Percentiles rank a stretch among this genome's conserved stretches.
phyloP scores from a whole-genome alignment of 2,329 filamentous ascomycete genomes.

The Cytospora chrysosperma region DNA sequence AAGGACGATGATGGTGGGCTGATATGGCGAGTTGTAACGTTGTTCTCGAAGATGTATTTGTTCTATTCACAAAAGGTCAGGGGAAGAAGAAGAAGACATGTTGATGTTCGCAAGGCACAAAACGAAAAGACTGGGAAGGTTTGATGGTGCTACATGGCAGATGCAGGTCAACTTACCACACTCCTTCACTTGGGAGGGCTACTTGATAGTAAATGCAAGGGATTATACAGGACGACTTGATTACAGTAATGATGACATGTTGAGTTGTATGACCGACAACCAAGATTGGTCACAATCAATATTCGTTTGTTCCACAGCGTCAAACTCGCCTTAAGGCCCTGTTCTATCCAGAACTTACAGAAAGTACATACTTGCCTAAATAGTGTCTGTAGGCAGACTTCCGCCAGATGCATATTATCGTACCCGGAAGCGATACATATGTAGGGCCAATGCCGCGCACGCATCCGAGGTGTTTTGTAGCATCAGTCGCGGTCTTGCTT shows the following conservation, averaged over 20 bases:
- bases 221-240: background rate
- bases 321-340: background rate
- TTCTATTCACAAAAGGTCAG: slow-evolving; percentile 1
- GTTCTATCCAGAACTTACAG: no score
- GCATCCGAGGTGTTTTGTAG: background rate
- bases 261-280: background rate
- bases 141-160: slow-evolving; percentile 6
- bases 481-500: background rate
- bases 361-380: no score
- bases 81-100: slow-evolving; percentile 9
- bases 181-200: slow-evolving; percentile 19
- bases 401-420: background rate
- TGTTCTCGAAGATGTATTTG: background rate
- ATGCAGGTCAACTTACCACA: slow-evolving; percentile 9
- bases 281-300: no score
- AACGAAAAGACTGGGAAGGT: slow-evolving; percentile 1
- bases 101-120: slow-evolving; percentile 21
- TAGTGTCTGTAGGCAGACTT: background rate
- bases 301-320: background rate
- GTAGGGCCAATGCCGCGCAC: background rate
- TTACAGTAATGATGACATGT: background rate
- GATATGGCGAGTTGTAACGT: slow-evolving; percentile 2
- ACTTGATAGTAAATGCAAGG: slow-evolving; percentile 19
- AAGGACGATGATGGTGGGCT: slow-evolving; percentile 6
- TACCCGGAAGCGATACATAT: no score